These are phyloP conservation scores for Scenedesmus sp. DNA, from an alignment of 163 green algal species.

Conservation along the genomic window DNA sequence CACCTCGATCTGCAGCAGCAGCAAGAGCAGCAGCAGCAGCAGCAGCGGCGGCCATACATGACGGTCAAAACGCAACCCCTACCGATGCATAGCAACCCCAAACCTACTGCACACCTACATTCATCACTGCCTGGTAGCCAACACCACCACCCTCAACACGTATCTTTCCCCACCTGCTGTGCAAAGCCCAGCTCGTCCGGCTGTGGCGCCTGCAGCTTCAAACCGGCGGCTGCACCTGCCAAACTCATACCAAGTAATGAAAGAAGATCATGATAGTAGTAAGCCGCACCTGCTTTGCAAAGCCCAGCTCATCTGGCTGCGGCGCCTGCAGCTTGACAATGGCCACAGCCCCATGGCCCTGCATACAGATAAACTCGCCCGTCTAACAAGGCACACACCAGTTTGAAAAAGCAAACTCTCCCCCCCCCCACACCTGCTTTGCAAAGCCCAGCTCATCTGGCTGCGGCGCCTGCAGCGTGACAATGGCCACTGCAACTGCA, in stretches of 20 bases:
- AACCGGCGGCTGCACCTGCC: constrained; percentile 63
- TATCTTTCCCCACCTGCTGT: constrained; percentile 48
- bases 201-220: constrained; percentile 76
- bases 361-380: constrained; percentile 64
- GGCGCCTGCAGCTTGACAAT: constrained; percentile 81
- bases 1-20: constrained; percentile 36
- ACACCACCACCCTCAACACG: no score
- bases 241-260: no score
- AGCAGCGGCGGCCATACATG: neutral
- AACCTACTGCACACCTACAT: no score
- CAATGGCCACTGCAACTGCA: constrained; percentile 40
- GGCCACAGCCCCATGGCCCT: constrained; percentile 77
- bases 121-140: no score
- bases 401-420: neutral
- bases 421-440: neutral
- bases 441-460: constrained; percentile 94
- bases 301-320: constrained; percentile 92
- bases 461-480: constrained; percentile 78
- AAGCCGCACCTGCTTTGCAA: constrained; percentile 66
- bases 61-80: no score
- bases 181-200: constrained; percentile 93
- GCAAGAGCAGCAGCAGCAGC: neutral
- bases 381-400: neutral
- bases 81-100: no score
- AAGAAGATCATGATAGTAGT: no score